Conservation (phyloP, 768 basidiomycete species). For the Auricularia cornea region DNA sequence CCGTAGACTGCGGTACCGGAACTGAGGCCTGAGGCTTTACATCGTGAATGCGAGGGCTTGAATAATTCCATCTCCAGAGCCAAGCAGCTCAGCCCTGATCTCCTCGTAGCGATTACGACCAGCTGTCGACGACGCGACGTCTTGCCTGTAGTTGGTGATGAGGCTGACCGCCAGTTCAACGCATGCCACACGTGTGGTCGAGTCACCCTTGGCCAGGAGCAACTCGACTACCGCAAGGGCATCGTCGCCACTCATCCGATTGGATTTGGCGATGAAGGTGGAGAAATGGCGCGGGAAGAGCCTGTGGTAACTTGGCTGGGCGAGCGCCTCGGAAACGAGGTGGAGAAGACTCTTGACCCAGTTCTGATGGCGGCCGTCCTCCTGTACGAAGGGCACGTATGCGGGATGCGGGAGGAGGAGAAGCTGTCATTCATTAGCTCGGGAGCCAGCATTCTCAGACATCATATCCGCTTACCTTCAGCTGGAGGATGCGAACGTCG, state of each 20-base stretch:
- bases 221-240: not conserved
- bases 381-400: not conserved
- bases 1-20: not conserved
- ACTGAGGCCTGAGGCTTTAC: no score
- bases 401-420: not conserved
- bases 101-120: not conserved
- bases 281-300: not conserved
- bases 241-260: not conserved
- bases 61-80: not conserved
- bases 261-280: not conserved
- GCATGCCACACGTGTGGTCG: not conserved
- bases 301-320: not conserved
- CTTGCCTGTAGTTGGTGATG: not conserved
- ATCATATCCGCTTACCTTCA: not conserved
- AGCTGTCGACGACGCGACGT: not conserved
- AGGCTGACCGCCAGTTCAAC: not conserved
- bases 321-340: not conserved
- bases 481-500: not conserved
- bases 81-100: not conserved
- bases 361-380: not conserved
- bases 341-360: not conserved
- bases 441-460: not conserved
- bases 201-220: not conserved
- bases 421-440: not conserved
- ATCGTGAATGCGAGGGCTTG: not conserved